phyloP scores from a whole-genome alignment of 108 stramenopile species.

The Nitzschia inconspicua region DNA sequence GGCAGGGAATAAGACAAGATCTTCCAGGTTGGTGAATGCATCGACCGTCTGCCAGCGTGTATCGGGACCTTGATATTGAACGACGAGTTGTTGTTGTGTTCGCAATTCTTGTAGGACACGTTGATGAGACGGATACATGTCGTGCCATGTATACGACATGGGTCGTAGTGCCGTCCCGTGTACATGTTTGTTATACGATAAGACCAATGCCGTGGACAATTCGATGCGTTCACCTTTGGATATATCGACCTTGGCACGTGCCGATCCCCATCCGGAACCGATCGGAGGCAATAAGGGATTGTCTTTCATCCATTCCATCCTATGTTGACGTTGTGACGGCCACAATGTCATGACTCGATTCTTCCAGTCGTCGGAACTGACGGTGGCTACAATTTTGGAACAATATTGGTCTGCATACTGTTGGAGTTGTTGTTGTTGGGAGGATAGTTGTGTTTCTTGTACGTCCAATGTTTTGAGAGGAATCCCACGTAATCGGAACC shows the following conservation, averaged over 20 bases:
- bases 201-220: constrained; percentile 19
- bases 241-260: constrained; percentile 14
- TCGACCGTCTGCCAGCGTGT: constrained; percentile 1
- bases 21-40: not conserved
- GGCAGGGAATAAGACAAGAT: constrained; percentile 23
- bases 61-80: constrained; percentile 18
- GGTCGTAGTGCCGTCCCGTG: constrained; percentile 11
- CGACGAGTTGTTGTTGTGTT: not conserved
- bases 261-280: constrained; percentile 13
- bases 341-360: constrained; percentile 22
- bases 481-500: constrained; percentile 24
- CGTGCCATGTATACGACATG: constrained; percentile 18
- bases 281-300: constrained; percentile 8
- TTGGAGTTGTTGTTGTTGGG: not conserved
- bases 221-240: constrained; percentile 20
- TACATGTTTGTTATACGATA: constrained; percentile 1
- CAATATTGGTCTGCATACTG: constrained; percentile 14
- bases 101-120: constrained; percentile 2
- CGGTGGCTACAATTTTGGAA: constrained; percentile 26
- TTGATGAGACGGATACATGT: constrained; percentile 13
- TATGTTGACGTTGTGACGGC: constrained; percentile 8
- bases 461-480: not conserved
- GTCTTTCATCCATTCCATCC: not conserved
- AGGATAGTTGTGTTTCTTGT: not conserved
- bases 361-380: constrained; percentile 28